These are phyloP conservation scores for Elongisporangium undulatum DNA, from an alignment of 352 stramenopile species.

Conservation along the genomic window DNA sequence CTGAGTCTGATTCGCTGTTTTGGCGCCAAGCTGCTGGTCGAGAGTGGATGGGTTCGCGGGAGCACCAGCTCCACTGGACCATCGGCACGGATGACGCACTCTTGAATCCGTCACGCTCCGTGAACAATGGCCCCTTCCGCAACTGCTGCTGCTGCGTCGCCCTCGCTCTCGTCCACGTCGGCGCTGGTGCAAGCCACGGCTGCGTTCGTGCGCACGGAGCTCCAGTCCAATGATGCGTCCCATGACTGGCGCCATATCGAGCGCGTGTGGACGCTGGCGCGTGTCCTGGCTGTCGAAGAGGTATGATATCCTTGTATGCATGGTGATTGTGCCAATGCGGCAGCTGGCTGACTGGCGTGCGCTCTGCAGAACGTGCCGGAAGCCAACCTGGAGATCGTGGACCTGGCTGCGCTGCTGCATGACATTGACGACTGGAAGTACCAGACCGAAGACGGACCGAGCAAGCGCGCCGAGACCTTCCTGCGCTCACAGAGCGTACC, in stretches of 20 bases:
- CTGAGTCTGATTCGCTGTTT: slow-evolving; percentile 3
- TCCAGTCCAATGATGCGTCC: slow-evolving; percentile 75
- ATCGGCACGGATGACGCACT: background rate
- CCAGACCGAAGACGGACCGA: slow-evolving; percentile 42
- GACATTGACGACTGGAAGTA: slow-evolving; percentile 92
- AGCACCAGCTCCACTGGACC: background rate
- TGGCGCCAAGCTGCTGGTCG: background rate
- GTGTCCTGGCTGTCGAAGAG: slow-evolving; percentile 72
- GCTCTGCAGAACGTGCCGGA: slow-evolving; percentile 38
- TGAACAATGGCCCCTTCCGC: background rate
- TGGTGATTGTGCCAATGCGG: background rate
- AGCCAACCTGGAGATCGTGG: slow-evolving; percentile 70
- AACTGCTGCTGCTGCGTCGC: background rate
- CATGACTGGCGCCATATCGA: slow-evolving; percentile 89
- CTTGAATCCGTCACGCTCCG: background rate
- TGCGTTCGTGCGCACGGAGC: slow-evolving; percentile 67
- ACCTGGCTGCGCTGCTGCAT: slow-evolving; percentile 82
- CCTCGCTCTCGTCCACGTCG: slow-evolving; percentile 17
- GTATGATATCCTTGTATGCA: slow-evolving; percentile 15
- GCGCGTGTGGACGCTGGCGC: slow-evolving; percentile 77
- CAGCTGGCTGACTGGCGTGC: slow-evolving; percentile 1
- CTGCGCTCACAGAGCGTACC: slow-evolving; percentile 45
- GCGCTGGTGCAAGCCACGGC: slow-evolving; percentile 63
- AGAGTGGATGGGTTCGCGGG: background rate
- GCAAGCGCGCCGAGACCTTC: slow-evolving; percentile 57